phyloP scores from a whole-genome alignment of 164 flowering plant species.

The Saururus chinensis region DNA sequence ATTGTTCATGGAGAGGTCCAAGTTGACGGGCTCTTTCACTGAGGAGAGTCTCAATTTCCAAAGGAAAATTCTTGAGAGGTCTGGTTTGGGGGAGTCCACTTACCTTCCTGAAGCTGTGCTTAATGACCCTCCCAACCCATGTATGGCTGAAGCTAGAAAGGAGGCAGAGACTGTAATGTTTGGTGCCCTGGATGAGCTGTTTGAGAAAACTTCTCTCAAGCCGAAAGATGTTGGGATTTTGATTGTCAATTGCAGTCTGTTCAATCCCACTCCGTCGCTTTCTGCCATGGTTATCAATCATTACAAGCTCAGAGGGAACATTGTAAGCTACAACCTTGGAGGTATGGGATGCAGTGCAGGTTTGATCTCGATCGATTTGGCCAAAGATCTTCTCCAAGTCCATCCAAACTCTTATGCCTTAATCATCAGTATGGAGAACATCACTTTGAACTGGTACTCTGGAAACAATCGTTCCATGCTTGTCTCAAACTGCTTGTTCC shows the following conservation, averaged over 20 bases:
- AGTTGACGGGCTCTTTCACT: slow-evolving; percentile 33
- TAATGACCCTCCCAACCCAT: slow-evolving; percentile 68
- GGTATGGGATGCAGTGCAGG: slow-evolving; percentile 93
- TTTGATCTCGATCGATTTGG: slow-evolving; percentile 64
- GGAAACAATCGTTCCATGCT: slow-evolving; percentile 84
- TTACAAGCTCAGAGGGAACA: slow-evolving; percentile 73
- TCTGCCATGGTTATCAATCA: slow-evolving; percentile 80
- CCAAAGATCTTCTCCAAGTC: slow-evolving; percentile 68
- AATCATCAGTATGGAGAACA: slow-evolving; percentile 70
- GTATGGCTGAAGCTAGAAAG: slow-evolving; percentile 67
- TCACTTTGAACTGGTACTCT: slow-evolving; percentile 73
- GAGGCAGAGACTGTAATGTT: slow-evolving; percentile 75
- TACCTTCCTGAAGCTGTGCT: slow-evolving; percentile 68
- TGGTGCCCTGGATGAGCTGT: slow-evolving; percentile 65
- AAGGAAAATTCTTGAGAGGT: slow-evolving; percentile 52
- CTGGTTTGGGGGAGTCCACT: slow-evolving; percentile 72
- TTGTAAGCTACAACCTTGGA: slow-evolving; percentile 54
- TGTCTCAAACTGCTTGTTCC: slow-evolving; percentile 70
- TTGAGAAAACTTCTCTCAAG: slow-evolving; percentile 43
- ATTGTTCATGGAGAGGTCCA: slow-evolving; percentile 54
- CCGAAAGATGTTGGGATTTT: slow-evolving; percentile 69
- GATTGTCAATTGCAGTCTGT: slow-evolving; percentile 71
- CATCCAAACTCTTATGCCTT: slow-evolving; percentile 75
- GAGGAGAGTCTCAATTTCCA: slow-evolving; percentile 57
- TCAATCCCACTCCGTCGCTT: slow-evolving; percentile 76